Evolutionary conservation across 2,329 filamentous ascomycete genomes (phyloP), one percentile per base, ranked within the genome.

Genomic region (Fusarium sp.): DNA sequence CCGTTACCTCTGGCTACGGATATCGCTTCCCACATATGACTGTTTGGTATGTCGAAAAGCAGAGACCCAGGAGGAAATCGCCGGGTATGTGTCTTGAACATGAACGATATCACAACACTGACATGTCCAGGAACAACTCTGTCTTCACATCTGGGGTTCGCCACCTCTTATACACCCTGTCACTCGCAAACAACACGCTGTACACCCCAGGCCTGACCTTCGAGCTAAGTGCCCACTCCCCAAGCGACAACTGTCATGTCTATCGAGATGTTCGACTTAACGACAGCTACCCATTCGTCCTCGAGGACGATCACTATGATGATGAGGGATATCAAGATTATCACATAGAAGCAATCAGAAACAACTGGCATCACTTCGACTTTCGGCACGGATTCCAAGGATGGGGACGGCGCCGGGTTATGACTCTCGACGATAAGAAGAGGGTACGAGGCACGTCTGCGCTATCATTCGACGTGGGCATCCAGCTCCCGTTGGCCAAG

Each of bases 361-460:
- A 19, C 19, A 19, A 19, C 3, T 19, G 19, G 19, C 19, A 3
- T 19, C 19, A 19, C 19, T 19, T 19, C 19, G 19, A 19, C 19
- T 19, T 4, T 28, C 9, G 3, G 26, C 9, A 28, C 9, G 26
- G 26, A 10, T 10, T 28, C 9, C 2, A 43, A 50, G 42, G 51
- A 58, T 34, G 38, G 52, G 29, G 36, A 40, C 34, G 35, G 24
- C 25, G 38, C 57, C 53, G 31, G 9, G 29, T 26, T 40, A 41
- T 53, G 53, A 9, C 45, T 34, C 9, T 7, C 4, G 9, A 41
- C 40, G 34, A 15, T 6, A 19, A 35, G n/a, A 35, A 8, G 34
- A 35, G n/a, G n/a, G 13, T 35, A 5, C n/a, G 34, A 19, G 34
- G n/a, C 15, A 19, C 34, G 13, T 9, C 7, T 3, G n/a, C 34